These are phyloP conservation scores for Elongisporangium anandrum DNA, from an alignment of 352 stramenopile genomes.

Conservation along the genomic window DNA sequence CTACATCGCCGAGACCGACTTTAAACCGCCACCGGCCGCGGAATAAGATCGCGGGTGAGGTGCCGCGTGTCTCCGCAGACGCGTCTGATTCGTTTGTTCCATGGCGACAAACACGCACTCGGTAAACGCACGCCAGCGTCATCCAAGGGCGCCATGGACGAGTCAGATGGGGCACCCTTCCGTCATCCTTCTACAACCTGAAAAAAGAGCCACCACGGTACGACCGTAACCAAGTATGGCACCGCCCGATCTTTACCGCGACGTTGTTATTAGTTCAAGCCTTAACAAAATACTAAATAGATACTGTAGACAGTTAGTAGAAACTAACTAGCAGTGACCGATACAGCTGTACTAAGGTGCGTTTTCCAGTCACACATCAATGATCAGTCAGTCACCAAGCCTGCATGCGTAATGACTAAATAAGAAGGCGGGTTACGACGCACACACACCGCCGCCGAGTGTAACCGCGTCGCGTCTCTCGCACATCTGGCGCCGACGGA, in stretches of 20 bases:
- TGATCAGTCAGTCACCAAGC: not conserved
- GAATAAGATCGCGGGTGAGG: not conserved
- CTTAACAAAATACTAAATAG: not conserved
- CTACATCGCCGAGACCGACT: conserved; percentile 37
- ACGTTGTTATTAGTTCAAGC: not conserved
- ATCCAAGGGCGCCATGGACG: not conserved
- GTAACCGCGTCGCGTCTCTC: not conserved
- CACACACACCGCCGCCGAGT: not conserved
- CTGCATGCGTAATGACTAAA: not conserved
- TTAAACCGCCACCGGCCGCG: not conserved
- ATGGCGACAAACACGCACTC: not conserved
- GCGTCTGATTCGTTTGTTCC: not conserved
- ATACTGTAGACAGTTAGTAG: too few species aligned
- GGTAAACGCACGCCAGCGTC: not conserved
- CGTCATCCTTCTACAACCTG: not conserved
- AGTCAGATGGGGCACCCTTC: not conserved
- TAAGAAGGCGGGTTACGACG: not conserved
- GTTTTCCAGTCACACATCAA: too few species aligned
- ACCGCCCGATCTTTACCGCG: not conserved
- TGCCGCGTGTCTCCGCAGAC: not conserved
- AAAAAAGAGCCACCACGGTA: not conserved
- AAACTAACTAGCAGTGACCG: too few species aligned
- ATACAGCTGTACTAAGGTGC: too few species aligned
- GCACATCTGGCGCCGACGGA: not conserved
- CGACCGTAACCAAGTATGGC: not conserved